A percentile compares a stretch with the other conserved stretches of the same genome.
These are phyloP conservation scores for Amauroascus niger DNA, from an alignment of 2,329 filamentous ascomycete genomes.

Conservation along the genomic window DNA sequence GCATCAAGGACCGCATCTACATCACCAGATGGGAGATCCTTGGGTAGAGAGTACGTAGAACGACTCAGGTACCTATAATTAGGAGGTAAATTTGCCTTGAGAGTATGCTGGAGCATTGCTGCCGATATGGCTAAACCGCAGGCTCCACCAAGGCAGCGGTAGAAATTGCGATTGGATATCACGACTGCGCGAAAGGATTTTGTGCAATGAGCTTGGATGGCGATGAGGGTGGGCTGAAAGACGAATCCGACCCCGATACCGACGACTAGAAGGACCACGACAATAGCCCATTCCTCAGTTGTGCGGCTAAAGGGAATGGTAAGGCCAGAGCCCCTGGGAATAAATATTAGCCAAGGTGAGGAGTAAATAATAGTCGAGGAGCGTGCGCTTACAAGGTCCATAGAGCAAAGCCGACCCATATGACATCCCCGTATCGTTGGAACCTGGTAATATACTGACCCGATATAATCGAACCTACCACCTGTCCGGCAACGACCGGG, in stretches of 20 bases:
- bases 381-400: not conserved
- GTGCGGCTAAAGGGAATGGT: not conserved
- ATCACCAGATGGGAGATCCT: not conserved
- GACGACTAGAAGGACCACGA: not conserved
- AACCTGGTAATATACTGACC: not conserved
- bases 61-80: not conserved
- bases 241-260: not conserved
- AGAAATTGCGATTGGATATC: not conserved
- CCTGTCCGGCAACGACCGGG: slow-evolving; percentile 30
- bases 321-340: not conserved
- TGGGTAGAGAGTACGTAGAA: not conserved
- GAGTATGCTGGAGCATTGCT: not conserved
- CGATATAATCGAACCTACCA: not conserved
- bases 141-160: not conserved
- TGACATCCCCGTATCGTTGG: not conserved
- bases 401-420: not conserved
- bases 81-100: not conserved
- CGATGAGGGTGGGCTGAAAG: not conserved
- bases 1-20: not conserved
- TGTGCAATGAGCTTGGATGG: not conserved
- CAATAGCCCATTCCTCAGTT: not conserved
- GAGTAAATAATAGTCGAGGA: not conserved
- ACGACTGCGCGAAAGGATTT: not conserved
- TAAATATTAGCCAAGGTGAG: not conserved
- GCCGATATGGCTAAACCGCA: not conserved